Evolutionary conservation across 345 rosid species (phyloP), one percentile per base, ranked within the genome.

Genomic region (Capsella bursapastoris): DNA sequence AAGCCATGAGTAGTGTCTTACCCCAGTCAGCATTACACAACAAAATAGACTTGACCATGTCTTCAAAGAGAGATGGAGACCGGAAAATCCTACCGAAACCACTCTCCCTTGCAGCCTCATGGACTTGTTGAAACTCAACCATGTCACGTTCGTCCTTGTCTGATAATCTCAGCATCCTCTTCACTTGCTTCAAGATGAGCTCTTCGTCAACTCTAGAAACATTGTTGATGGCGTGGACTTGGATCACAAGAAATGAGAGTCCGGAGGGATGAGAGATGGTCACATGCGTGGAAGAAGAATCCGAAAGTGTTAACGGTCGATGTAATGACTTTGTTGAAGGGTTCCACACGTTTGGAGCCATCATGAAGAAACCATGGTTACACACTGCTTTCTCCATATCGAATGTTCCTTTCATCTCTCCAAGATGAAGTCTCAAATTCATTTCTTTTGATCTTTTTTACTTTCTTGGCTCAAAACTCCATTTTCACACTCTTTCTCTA

Each of bases 301-400:
- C 29, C 0, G 74, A 51, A 3, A 83, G 76, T 0, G 65, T 68
- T 16, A 83, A 56, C 1, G 88, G 90, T 2, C 88, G 83, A 1
- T 15, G 49, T 0, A 84, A 66, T 15, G 85, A 83, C 38, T 78
- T 78, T 10, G 70, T 41, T 14, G 70, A 49, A 6, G 85, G 78
- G 16, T 64, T 37, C 88, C 87, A 85, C 0, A 50, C 41, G 9
- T 87, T 85, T 2, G 87, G 88, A 63, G 86, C 73, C 88, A 85
- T 85, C 88, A 85, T 87, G 57, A 83, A 85, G 25, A 78, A 85
- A 0, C 88, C 88, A 52, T 86, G 90, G 47, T 84, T 86, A 64
- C 90, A 84, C 7, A 84, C 79, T 2, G 84, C 80, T 41, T 34
- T 74, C 57, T 82, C 88, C 74, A 87, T 59, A 7, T 71, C 73